A percentile compares a stretch with the other conserved stretches of the same genome.
Conservation (phyloP, 106 monocot species). For the Amphibolis antarctica region DNA sequence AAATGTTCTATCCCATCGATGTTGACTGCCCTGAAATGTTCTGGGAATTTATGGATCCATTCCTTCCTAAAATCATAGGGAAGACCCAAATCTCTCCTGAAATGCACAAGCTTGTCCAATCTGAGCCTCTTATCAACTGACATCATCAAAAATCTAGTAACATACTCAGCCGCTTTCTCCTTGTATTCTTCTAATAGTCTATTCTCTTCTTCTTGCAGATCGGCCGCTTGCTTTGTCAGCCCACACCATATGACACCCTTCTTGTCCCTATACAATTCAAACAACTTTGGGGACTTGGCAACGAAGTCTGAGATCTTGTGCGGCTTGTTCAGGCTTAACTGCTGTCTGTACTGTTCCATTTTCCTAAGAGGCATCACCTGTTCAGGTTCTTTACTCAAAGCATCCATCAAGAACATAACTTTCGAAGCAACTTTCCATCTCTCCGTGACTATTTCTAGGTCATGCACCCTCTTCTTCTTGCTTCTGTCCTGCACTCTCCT, state of each 20-base stretch:
- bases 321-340: slow-evolving; percentile 36
- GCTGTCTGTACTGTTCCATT: slow-evolving; percentile 46
- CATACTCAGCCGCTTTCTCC: slow-evolving; percentile 37
- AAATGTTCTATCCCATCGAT: slow-evolving; percentile 51
- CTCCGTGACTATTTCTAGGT: slow-evolving; percentile 60
- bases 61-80: slow-evolving; percentile 48
- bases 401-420: slow-evolving; percentile 38
- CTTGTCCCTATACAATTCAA: slow-evolving; percentile 48
- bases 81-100: slow-evolving; percentile 67
- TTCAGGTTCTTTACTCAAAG: slow-evolving; percentile 45
- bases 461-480: slow-evolving; percentile 59
- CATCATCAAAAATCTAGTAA: slow-evolving; percentile 66
- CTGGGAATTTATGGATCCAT: slow-evolving; percentile 75
- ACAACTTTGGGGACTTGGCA: slow-evolving; percentile 49
- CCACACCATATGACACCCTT: slow-evolving; percentile 56
- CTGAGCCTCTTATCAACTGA: slow-evolving; percentile 64
- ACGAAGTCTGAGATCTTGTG: slow-evolving; percentile 53
- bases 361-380: slow-evolving; percentile 37
- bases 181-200: slow-evolving; percentile 35
- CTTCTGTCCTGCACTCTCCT: slow-evolving; percentile 66
- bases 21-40: slow-evolving; percentile 49
- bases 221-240: slow-evolving; percentile 30
- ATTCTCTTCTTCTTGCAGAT: slow-evolving; percentile 37
- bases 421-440: slow-evolving; percentile 54
- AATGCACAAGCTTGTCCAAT: slow-evolving; percentile 69